Percentiles rank a stretch among this genome's conserved stretches.
phyloP scores from a whole-genome alignment of 495 filamentous ascomycete genomes.

The Rostrohypoxylon terebratum region DNA sequence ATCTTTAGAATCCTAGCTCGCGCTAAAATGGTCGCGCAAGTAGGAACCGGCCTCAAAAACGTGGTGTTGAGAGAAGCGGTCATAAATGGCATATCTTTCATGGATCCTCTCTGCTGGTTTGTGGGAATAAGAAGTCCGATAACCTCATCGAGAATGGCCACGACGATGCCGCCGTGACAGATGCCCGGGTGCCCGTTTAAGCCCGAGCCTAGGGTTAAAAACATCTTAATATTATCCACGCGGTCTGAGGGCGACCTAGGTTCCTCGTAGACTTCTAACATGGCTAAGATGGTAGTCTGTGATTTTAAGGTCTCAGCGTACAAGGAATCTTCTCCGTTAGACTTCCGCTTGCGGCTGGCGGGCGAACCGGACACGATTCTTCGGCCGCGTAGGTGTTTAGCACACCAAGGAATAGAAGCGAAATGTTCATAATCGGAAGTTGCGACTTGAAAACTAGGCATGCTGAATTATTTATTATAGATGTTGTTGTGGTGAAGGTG shows the following conservation, averaged over 20 bases:
- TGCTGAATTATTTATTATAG: slow-evolving; percentile 5
- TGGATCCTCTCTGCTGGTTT: slow-evolving; percentile 54
- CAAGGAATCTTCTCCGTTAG: slow-evolving; percentile 63
- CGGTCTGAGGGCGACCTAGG: slow-evolving; percentile 44
- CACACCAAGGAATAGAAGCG: slow-evolving; percentile 68
- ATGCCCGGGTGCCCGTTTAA: slow-evolving; percentile 69
- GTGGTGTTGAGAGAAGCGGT: slow-evolving; percentile 70
- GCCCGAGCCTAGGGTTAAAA: slow-evolving; percentile 65
- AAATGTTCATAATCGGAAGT: slow-evolving; percentile 60
- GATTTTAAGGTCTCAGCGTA: slow-evolving; percentile 68
- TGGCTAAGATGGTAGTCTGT: slow-evolving; percentile 61
- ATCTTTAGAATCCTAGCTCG: slow-evolving; percentile 54
- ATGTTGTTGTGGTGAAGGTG: neutral
- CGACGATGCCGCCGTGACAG: slow-evolving; percentile 71
- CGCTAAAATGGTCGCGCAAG: slow-evolving; percentile 65
- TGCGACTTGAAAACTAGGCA: slow-evolving; percentile 2
- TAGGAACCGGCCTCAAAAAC: slow-evolving; percentile 66
- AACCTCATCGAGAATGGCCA: slow-evolving; percentile 66
- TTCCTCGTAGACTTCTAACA: slow-evolving; percentile 59
- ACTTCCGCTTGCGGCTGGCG: slow-evolving; percentile 58
- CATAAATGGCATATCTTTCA: slow-evolving; percentile 49
- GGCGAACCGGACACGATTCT: slow-evolving; percentile 53
- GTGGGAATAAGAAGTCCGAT: slow-evolving; percentile 63
- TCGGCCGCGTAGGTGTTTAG: slow-evolving; percentile 58
- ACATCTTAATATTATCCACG: slow-evolving; percentile 57